Conservation (phyloP, 2,329 filamentous ascomycete species). For the Nemania abortiva region DNA sequence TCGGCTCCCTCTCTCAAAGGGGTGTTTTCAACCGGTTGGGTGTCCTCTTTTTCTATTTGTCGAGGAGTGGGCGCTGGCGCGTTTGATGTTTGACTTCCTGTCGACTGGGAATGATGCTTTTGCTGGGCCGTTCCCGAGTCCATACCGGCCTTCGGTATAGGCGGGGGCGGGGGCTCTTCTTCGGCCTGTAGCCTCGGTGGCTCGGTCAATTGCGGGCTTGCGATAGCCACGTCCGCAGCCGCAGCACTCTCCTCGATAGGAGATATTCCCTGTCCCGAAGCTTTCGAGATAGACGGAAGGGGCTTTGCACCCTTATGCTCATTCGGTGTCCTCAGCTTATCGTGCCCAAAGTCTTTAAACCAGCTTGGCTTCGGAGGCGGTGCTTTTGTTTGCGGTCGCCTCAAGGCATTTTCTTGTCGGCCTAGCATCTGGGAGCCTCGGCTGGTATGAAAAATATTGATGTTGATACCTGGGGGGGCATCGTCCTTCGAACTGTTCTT, state of each 20-base stretch:
- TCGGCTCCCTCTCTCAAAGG: constrained; percentile 46
- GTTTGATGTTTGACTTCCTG: constrained; percentile 20
- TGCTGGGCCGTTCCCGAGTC: neutral
- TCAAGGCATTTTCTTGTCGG: constrained; percentile 44
- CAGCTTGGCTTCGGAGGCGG: constrained; percentile 48
- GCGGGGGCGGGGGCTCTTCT: neutral
- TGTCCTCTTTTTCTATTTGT: constrained; percentile 43
- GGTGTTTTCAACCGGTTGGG: constrained; percentile 44
- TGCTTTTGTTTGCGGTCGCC: constrained; percentile 39
- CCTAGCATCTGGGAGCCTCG: constrained; percentile 60
- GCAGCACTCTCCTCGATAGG: constrained; percentile 39
- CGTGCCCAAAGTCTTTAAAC: constrained; percentile 54
- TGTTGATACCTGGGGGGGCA: constrained; percentile 56
- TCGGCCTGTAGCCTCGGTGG: neutral
- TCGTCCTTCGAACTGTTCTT: constrained; percentile 45
- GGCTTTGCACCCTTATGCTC: constrained; percentile 30
- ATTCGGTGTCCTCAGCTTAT: constrained; percentile 34
- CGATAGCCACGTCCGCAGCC: constrained; percentile 37
- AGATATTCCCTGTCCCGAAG: constrained; percentile 33
- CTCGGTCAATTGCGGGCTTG: constrained; percentile 12
- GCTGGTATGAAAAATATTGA: constrained; percentile 63
- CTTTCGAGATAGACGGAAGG: constrained; percentile 30
- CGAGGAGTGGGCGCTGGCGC: constrained; percentile 31
- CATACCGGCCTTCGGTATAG: neutral
- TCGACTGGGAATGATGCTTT: neutral